phyloP scores from a whole-genome alignment of 257 asterid genomes.

The Solanum chiquidenum region DNA sequence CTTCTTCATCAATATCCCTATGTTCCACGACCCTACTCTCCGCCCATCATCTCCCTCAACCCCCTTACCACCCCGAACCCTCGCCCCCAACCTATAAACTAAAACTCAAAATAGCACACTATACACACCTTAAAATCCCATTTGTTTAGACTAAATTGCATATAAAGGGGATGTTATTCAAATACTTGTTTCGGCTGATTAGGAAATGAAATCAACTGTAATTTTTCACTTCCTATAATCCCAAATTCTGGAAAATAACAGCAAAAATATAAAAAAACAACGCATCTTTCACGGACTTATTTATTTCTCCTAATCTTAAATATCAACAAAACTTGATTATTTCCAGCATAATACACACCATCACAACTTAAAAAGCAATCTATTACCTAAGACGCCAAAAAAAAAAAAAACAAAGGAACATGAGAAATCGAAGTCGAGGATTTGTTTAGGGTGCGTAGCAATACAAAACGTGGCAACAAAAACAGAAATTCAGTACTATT shows the following conservation, averaged over 20 bases:
- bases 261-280: neutral
- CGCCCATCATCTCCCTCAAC: neutral
- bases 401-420: neutral
- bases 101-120: neutral
- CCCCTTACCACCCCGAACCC: neutral
- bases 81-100: neutral
- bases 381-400: neutral
- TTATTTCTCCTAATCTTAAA: neutral
- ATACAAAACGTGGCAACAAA: neutral
- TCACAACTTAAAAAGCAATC: neutral
- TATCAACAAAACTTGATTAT: neutral
- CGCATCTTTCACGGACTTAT: neutral
- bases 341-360: neutral
- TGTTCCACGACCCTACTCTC: neutral
- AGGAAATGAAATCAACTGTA: neutral
- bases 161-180: neutral
- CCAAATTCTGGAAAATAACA: neutral
- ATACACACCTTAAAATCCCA: neutral
- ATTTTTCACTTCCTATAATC: neutral
- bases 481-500: neutral
- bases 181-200: neutral
- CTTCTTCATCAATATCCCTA: neutral
- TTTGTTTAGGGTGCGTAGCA: neutral
- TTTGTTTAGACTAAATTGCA: neutral
- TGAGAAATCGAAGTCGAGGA: neutral